Base-by-base conservation (phyloP, 1,284 basidiomycete genomes). In the Chalciporus sp. region DNA sequence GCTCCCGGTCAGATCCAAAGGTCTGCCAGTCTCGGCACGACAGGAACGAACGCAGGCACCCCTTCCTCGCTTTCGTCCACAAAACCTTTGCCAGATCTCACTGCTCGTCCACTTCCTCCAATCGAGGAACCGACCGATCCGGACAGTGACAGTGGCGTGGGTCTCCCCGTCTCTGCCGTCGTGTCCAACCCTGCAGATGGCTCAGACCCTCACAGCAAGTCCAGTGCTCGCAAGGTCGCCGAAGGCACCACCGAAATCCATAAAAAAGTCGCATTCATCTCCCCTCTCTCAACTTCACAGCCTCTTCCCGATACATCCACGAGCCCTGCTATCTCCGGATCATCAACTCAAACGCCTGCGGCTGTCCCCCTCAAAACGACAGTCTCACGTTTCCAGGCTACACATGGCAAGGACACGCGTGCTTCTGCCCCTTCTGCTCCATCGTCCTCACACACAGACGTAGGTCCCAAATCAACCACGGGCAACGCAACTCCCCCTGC, bases 261-360 rank as follows among this genome's bases (percentile, higher is more conserved):
- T 64, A 92, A 92, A 77, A 91, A 91, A 73, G 90, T 92, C 49
- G 90, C 90, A 23, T 92, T 92, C 73, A 79, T 89, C 62, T 90
- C 89, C 23, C 89, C 88, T 40, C 84, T 69, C 70, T 74, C 62
- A 61, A 62, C 68, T 59, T 67, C 67, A 61, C 66, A 52, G 58
- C 67, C 69, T 49, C 71, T 72, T 42, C 68, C 61, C 39, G 70
- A 77, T 56, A 59, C 65, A 51, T 59, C 68, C 56, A 70, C 72
- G 46, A 61, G 68, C 51, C 68, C 77, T 54, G 71, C 72, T 57
- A 65, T 69, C 59, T 62, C 73, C 52, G 66, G 74, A 55, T 73
- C 76, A 54, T 75, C 79, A 14, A 58, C 66, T 37, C 67, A 68
- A 47, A 73, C 69, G 61, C 58, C 63, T 50, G 56, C 69, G 58